Evolutionary conservation across 73 alveolate species (phyloP).

Genomic region (Stentor coeruleus): DNA sequence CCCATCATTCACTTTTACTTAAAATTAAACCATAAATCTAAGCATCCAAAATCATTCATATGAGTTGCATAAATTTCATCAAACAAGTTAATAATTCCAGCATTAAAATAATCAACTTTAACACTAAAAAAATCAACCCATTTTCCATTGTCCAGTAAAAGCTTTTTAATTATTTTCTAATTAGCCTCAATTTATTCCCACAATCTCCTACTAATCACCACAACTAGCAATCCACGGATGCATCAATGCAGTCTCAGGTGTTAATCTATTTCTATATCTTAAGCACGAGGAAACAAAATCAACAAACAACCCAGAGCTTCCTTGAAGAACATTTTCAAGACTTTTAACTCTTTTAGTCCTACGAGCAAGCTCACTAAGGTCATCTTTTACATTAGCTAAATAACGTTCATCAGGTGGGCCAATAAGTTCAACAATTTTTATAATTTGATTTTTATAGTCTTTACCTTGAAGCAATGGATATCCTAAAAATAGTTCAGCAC

Average conservation of each 20-base stretch:
- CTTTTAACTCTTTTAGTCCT: background rate
- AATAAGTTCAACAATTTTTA: constrained; percentile 78
- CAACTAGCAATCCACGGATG: too few relatives aligned
- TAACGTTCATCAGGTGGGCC: constrained; percentile 63
- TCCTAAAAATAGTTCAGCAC: constrained; percentile 95
- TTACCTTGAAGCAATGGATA: constrained; percentile 96
- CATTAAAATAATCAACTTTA: too few relatives aligned
- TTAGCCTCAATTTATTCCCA: too few relatives aligned
- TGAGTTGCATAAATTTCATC: too few relatives aligned
- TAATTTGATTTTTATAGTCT: constrained; percentile 93
- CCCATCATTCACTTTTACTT: too few relatives aligned
- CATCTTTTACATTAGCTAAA: background rate
- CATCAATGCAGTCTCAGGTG: background rate
- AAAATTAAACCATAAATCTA: too few relatives aligned
- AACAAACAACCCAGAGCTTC: background rate
- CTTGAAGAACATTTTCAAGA: background rate
- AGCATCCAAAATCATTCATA: too few relatives aligned
- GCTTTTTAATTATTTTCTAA: too few relatives aligned
- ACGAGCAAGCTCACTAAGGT: background rate
- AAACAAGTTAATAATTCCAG: too few relatives aligned
- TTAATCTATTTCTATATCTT: background rate
- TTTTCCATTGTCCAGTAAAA: too few relatives aligned
- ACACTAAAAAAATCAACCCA: too few relatives aligned
- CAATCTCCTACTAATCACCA: too few relatives aligned
- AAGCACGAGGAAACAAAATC: background rate